phyloP scores from a whole-genome alignment of 2,329 filamentous ascomycete genomes.

The Coleophoma cylindrospora region DNA sequence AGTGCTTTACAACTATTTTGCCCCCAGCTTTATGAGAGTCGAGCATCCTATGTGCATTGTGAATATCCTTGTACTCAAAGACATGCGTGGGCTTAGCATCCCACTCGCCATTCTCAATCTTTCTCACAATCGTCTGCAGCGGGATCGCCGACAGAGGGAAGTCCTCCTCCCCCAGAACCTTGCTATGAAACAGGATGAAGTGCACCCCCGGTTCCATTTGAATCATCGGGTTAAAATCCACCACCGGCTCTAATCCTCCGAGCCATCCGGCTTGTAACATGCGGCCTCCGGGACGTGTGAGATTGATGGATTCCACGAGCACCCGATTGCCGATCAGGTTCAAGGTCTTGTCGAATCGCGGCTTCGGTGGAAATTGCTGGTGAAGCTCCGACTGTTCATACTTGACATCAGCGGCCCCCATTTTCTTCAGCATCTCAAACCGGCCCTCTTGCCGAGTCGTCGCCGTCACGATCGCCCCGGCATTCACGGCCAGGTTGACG shows the following conservation, averaged over 20 bases:
- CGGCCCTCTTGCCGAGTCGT: conserved; percentile 30
- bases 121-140: conserved; percentile 29
- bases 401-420: conserved; percentile 24
- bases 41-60: conserved; percentile 3
- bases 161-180: conserved; percentile 5
- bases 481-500: conserved; percentile 29
- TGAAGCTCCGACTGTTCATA: conserved; percentile 20
- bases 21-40: conserved; percentile 5
- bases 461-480: conserved; percentile 31
- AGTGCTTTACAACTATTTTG: too few species aligned
- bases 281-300: conserved; percentile 29
- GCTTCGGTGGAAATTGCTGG: conserved; percentile 6
- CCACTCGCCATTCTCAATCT: conserved; percentile 29
- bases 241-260: conserved; percentile 33
- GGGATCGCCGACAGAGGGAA: conserved; percentile 28
- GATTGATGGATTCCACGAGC: conserved; percentile 31
- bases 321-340: conserved; percentile 34
- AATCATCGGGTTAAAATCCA: conserved; percentile 8
- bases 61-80: conserved; percentile 6
- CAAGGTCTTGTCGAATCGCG: conserved; percentile 31
- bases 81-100: conserved; percentile 5
- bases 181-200: conserved; percentile 10
- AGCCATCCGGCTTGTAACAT: conserved; percentile 34
- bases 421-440: conserved; percentile 19
- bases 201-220: conserved; percentile 9